Conservation (phyloP, 345 rosid species). For the Nephelium lappaceum region DNA sequence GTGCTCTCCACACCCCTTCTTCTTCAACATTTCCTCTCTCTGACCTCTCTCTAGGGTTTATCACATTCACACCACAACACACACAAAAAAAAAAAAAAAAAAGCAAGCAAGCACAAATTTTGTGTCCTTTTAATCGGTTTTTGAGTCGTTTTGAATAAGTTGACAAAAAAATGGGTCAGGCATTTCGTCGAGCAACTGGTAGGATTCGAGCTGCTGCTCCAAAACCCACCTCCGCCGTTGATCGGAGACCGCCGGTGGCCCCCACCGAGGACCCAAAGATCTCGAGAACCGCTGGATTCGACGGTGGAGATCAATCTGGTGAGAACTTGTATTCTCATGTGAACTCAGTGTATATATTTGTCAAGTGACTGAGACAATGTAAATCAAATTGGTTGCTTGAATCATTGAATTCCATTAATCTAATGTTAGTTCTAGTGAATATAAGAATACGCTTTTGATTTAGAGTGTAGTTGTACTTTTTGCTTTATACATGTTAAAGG, state of each 20-base stretch:
- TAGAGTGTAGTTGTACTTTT: background rate
- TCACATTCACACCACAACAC: background rate
- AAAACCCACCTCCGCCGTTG: constrained; percentile 35
- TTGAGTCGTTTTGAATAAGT: constrained; percentile 6
- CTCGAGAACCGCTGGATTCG: constrained; percentile 29
- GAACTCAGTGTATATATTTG: background rate
- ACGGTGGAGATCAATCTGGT: constrained; percentile 41
- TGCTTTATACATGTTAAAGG: background rate
- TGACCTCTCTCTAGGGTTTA: background rate
- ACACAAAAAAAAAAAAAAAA: background rate
- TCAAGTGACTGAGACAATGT: background rate
- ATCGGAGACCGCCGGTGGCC: constrained; percentile 39
- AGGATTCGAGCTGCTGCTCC: constrained; percentile 50
- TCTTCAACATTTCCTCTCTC: background rate
- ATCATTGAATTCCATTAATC: background rate
- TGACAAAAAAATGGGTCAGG: constrained; percentile 77
- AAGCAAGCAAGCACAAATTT: background rate
- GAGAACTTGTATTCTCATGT: constrained; percentile 10
- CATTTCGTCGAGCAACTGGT: constrained; percentile 97
- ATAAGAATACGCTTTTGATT: background rate
- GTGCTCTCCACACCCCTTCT: background rate
- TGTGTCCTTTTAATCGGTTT: constrained; percentile 6
- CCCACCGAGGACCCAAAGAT: constrained; percentile 33
- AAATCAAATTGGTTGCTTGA: background rate
- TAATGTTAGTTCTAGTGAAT: background rate